These are phyloP conservation scores for Emergomyces pasteurianus DNA, from an alignment of 2,329 filamentous ascomycete species.

Conservation along the genomic window DNA sequence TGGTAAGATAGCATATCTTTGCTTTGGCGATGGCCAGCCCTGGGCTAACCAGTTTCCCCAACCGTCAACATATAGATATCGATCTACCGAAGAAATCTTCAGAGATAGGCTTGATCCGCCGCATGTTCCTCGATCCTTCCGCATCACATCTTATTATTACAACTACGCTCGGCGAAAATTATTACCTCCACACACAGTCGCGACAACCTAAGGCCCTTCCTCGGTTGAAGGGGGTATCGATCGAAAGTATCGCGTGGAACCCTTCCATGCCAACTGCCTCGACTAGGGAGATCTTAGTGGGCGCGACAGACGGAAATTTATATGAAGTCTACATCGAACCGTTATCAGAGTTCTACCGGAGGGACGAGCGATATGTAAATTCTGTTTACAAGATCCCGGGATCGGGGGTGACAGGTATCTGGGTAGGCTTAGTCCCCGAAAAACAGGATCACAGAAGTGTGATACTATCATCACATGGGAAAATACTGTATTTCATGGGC, in stretches of 20 bases:
- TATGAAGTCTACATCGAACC: slow-evolving; percentile 95
- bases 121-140: slow-evolving; percentile 95
- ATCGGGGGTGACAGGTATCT: slow-evolving; percentile 72
- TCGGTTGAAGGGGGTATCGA: slow-evolving; percentile 70
- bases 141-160: slow-evolving; percentile 88
- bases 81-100: slow-evolving; percentile 88
- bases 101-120: slow-evolving; percentile 82
- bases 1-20: slow-evolving; percentile 42
- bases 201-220: slow-evolving; percentile 73
- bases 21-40: neutral
- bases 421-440: slow-evolving; percentile 62
- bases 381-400: slow-evolving; percentile 71
- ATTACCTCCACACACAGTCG: slow-evolving; percentile 93
- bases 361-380: slow-evolving; percentile 87
- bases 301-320: slow-evolving; percentile 83
- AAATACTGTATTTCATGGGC: slow-evolving; percentile 70
- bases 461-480: slow-evolving; percentile 65
- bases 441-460: slow-evolving; percentile 62
- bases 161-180: slow-evolving; percentile 88
- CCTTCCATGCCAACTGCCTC: slow-evolving; percentile 84
- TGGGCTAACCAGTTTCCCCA: neutral
- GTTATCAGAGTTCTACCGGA: slow-evolving; percentile 84
- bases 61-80: slow-evolving; percentile 53
- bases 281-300: slow-evolving; percentile 85
- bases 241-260: slow-evolving; percentile 91